A percentile compares a stretch with the other conserved stretches of the same genome.
Evolutionary conservation across 2,329 filamentous ascomycete genomes (phyloP).

Genomic region (Cercospora sojina): DNA sequence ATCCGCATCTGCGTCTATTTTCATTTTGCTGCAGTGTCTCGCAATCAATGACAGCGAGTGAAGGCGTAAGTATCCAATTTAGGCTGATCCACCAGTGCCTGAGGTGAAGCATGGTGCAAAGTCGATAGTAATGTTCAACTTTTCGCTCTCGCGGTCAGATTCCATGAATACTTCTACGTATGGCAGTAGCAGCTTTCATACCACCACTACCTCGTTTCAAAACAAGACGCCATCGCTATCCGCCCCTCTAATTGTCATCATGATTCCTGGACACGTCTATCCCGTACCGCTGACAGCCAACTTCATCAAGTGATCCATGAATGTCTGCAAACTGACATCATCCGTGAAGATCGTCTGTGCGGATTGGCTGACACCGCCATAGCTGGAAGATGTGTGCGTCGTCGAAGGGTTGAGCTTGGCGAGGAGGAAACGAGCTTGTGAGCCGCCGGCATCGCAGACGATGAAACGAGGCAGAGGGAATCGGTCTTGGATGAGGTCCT

Average conservation of each 20-base stretch:
- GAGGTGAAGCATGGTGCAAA: not conserved
- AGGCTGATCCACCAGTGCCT: not conserved
- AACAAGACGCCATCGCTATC: not conserved
- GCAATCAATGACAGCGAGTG: not conserved
- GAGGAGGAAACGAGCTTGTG: conserved; percentile 92
- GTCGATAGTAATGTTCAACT: not conserved
- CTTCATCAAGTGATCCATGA: conserved; percentile 99
- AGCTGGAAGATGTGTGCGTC: conserved; percentile 89
- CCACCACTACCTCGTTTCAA: not conserved
- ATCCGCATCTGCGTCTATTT: not conserved
- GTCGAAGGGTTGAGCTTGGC: conserved; percentile 97
- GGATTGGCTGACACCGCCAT: conserved; percentile 83
- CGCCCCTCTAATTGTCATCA: not conserved
- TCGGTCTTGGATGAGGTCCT: conserved; percentile 95
- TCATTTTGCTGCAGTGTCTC: not conserved
- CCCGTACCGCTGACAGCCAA: conserved; percentile 42
- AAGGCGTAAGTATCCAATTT: not conserved
- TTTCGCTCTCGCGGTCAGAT: not conserved
- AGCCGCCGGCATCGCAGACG: conserved; percentile 96
- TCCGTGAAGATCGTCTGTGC: conserved; percentile 99
- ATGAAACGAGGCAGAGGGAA: conserved; percentile 99
- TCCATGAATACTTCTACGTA: not conserved
- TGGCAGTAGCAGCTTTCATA: not conserved
- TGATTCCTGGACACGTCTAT: conserved; percentile 19
- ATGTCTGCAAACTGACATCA: conserved; percentile 95